Evolutionary conservation across 768 basidiomycete genomes (phyloP), one percentile per base, ranked within the genome.

Genomic region (Tylopilus plumbeoviolaceoides): DNA sequence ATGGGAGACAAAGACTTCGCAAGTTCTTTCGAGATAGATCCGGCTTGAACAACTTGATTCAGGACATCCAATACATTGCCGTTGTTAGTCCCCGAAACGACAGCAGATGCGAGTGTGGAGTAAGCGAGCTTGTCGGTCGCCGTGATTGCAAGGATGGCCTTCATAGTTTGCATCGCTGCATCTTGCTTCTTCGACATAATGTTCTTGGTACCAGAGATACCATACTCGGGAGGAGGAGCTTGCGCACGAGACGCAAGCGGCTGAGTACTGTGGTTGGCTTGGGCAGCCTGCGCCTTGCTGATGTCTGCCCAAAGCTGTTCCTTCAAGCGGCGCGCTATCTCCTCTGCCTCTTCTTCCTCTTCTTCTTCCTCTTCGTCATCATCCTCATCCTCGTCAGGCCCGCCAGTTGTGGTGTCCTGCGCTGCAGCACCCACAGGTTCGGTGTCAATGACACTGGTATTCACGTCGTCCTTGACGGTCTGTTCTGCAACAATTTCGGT

Each of bases 301-400:
- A 90, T 85, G 59, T 88, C 86, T 4, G 87, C 89, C 81, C 83
- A 85, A 7, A 91, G 74, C 53, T 91, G 82, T 58, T 86, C 86
- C n/a, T 85, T 83, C 28, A 91, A 70, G 25, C 84, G 74, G 43
- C 84, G 78, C 5, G 86, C 86, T 59, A 88, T 87, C 60, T 84
- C 87, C 57, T 85, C 80, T 3, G 87, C 87, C 52, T 88, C 83
- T 5, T 84, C 85, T 23, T 64, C 63, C 12, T 64, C 63, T 21
- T 80, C 79, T 35, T 84, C 82, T 4, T 81, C 82, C 17, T 82
- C 82, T 4, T 82, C 80, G 8, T 80, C 79, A 1, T 76, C 78
- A 1, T 75, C 78, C 33, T 78, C 76, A 28, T 72, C 70, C 7
- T 70, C 75, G 30, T 71, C 75, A 17, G 74, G 73, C 31, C 73